Evolutionary conservation across 768 basidiomycete genomes (phyloP).

Genomic region (Hebeloma cylindrosporum): DNA sequence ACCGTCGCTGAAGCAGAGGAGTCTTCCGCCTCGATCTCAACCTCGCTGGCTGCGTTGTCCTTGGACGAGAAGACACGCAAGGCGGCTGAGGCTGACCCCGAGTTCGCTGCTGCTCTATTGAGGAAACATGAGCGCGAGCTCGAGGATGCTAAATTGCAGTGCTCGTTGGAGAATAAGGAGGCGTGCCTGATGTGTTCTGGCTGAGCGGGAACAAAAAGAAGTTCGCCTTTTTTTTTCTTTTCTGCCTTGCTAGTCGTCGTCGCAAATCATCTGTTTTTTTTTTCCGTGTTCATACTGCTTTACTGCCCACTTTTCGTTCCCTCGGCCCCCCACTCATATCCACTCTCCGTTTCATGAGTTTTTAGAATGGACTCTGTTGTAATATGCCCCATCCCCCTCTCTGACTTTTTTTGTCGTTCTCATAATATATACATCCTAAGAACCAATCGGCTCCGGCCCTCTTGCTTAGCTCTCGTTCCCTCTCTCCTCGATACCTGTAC

Average conservation of each 20-base stretch:
- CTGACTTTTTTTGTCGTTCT: background rate
- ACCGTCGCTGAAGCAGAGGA: conserved; percentile 17
- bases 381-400: conserved; percentile 2
- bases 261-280: no score
- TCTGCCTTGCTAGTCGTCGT: no score
- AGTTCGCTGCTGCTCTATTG: conserved; percentile 77
- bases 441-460: background rate
- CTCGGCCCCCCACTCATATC: background rate
- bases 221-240: background rate
- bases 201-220: conserved; percentile 31
- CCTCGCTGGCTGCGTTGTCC: conserved; percentile 34
- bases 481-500: background rate
- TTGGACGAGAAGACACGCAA: conserved; percentile 49
- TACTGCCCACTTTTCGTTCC: background rate
- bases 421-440: background rate
- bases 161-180: conserved; percentile 92
- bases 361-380: conserved; percentile 16
- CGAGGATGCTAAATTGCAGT: conserved; percentile 79
- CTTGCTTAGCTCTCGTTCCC: background rate
- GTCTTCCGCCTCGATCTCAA: conserved; percentile 25
- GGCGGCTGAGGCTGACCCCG: conserved; percentile 63
- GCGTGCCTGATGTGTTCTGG: conserved; percentile 92
- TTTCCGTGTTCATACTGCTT: background rate
- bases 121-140: conserved; percentile 70
- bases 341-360: conserved; percentile 3